These are phyloP conservation scores for Geotrichum bryndzae DNA, from an alignment of 1,139 yeast genomes.

Conservation along the genomic window DNA sequence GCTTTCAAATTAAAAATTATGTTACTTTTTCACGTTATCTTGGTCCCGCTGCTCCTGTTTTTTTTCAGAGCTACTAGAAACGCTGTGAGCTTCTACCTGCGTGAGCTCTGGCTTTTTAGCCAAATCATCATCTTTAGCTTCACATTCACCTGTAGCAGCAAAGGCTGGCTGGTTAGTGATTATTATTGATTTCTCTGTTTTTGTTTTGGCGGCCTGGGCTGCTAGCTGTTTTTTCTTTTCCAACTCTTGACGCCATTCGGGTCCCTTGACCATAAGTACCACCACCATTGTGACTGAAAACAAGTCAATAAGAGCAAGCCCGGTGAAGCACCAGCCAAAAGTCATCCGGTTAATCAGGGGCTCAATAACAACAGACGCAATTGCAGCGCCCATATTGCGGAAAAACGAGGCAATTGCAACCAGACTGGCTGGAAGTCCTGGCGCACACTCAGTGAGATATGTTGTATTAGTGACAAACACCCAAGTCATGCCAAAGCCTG, in stretches of 20 bases:
- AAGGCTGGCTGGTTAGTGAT: background rate
- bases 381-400: constrained; percentile 53
- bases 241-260: constrained; percentile 26
- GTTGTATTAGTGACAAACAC: constrained; percentile 54
- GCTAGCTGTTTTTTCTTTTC: constrained; percentile 19
- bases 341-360: constrained; percentile 44
- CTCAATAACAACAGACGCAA: constrained; percentile 46
- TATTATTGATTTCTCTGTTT: background rate
- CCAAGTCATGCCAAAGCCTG: constrained; percentile 56
- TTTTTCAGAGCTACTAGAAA: background rate
- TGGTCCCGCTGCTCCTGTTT: background rate
- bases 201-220: background rate
- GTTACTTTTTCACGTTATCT: background rate
- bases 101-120: background rate
- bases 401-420: constrained; percentile 53
- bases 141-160: background rate
- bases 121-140: background rate
- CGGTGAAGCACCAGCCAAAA: constrained; percentile 56
- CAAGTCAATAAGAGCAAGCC: constrained; percentile 43
- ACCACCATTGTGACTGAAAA: constrained; percentile 35
- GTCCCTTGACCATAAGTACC: constrained; percentile 32
- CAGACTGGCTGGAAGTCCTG: constrained; percentile 49
- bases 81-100: background rate
- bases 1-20: background rate
- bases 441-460: constrained; percentile 49